Evolutionary conservation across 2,329 filamentous ascomycete genomes (phyloP).

Genomic region (Arthrobotrys pseudoclavata): DNA sequence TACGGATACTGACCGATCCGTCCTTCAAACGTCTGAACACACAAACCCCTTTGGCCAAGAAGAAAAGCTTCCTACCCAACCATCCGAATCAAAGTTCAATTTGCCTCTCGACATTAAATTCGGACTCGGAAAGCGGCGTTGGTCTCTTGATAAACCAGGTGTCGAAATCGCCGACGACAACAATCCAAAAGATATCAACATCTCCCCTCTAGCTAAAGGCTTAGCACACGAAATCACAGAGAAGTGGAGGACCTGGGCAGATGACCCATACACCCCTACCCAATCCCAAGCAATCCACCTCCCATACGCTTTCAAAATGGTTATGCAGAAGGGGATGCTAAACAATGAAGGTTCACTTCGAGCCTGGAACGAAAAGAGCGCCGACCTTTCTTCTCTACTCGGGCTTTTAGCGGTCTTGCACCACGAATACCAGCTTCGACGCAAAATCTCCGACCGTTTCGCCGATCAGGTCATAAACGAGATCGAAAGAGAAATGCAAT

Average conservation of each 20-base stretch:
- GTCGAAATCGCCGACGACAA: not conserved
- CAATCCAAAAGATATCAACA: not conserved
- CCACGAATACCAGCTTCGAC: conserved; percentile 18
- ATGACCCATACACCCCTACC: not conserved
- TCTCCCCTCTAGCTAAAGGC: not conserved
- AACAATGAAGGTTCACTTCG: not conserved
- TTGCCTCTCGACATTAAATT: too few species aligned
- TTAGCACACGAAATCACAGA: not conserved
- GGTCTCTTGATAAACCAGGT: not conserved
- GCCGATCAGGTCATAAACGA: not conserved
- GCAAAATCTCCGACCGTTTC: too few species aligned
- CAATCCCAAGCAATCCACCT: not conserved
- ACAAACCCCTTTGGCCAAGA: not conserved
- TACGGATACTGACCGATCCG: too few species aligned
- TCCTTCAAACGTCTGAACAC: too few species aligned
- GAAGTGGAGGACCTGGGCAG: not conserved
- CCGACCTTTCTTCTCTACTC: conserved; percentile 24
- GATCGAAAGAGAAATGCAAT: too few species aligned
- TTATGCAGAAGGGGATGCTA: not conserved
- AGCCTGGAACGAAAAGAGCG: not conserved
- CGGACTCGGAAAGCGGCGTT: too few species aligned
- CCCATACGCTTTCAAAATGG: not conserved
- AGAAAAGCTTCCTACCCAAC: not conserved
- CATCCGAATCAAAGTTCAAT: not conserved
- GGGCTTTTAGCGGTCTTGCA: conserved; percentile 2